phyloP scores from a whole-genome alignment of 2,329 filamentous ascomycete species.

The Tetracladium maxilliforme region DNA sequence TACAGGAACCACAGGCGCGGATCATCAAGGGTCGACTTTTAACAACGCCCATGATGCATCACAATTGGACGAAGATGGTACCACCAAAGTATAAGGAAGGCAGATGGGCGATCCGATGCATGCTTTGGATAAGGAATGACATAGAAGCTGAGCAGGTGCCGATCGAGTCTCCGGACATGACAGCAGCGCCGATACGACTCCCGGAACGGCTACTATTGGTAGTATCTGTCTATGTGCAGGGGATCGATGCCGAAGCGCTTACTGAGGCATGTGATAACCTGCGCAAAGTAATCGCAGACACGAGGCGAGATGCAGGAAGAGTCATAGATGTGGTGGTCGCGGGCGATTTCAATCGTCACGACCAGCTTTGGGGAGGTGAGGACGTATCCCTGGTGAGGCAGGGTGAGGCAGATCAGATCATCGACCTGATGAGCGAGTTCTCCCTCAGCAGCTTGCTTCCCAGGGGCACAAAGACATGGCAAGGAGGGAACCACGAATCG shows the following conservation, averaged over 20 bases:
- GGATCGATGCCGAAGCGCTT: conserved; percentile 7
- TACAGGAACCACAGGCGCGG: conserved; percentile 3
- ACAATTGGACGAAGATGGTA: conserved; percentile 5
- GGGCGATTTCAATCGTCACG: conserved; percentile 11
- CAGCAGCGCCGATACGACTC: conserved; percentile 8
- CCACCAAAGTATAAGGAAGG: no score
- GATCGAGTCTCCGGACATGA: conserved; percentile 11
- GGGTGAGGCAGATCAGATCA: conserved; percentile 17
- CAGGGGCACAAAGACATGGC: conserved; percentile 18
- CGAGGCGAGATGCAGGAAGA: conserved; percentile 6
- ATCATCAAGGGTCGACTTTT: conserved; percentile 1
- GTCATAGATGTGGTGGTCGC: conserved; percentile 9
- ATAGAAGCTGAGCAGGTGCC: conserved; percentile 8
- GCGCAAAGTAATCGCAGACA: conserved; percentile 8
- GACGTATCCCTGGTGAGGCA: conserved; percentile 14
- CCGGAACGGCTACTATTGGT: conserved; percentile 10
- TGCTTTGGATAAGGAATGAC: conserved; percentile 12
- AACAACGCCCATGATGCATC: conserved; percentile 4
- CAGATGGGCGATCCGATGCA: conserved; percentile 11
- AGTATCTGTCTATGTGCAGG: conserved; percentile 11
- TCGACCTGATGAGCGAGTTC: conserved; percentile 17
- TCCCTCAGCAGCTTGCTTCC: conserved; percentile 16
- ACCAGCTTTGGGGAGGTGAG: conserved; percentile 12
- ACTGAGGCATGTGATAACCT: conserved; percentile 6
- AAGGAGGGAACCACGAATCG: conserved; percentile 4